A percentile compares a stretch with the other conserved stretches of the same genome.
Evolutionary conservation across 1,284 basidiomycete species (phyloP).

Genomic region (Lentinus polychrous): DNA sequence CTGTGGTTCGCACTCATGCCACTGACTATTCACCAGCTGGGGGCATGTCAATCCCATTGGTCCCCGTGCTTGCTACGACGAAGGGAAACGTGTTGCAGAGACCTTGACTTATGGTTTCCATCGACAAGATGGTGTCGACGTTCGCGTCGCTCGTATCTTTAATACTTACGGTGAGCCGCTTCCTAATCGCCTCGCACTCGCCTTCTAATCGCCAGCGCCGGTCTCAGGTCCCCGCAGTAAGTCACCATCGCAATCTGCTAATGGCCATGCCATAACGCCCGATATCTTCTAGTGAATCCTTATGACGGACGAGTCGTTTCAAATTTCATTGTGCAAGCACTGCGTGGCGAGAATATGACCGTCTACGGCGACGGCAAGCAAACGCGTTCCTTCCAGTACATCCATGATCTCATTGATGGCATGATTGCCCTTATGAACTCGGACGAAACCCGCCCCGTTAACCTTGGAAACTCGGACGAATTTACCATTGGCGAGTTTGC

Average conservation of each 20-base stretch:
- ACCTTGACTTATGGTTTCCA: conserved; percentile 94
- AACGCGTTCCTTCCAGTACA: conserved; percentile 95
- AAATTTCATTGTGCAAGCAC: conserved; percentile 96
- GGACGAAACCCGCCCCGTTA: conserved; percentile 84
- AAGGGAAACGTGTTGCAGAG: conserved; percentile 94
- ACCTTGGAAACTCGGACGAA: conserved; percentile 92
- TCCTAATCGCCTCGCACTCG: background rate
- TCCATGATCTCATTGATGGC: conserved; percentile 77
- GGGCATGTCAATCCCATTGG: conserved; percentile 98
- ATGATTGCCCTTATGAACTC: conserved; percentile 93
- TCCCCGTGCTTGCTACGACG: conserved; percentile 96
- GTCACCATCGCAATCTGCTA: conserved; percentile 16
- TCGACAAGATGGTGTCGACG: conserved; percentile 90
- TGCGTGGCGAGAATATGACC: conserved; percentile 92
- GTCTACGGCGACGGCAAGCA: conserved; percentile 96
- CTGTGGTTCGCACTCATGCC: background rate
- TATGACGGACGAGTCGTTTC: conserved; percentile 95
- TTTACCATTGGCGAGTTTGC: conserved; percentile 93
- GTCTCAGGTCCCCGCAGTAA: conserved; percentile 40
- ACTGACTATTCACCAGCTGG: conserved; percentile 53
- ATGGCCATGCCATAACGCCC: conserved; percentile 14
- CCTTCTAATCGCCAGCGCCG: background rate
- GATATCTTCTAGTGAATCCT: conserved; percentile 71
- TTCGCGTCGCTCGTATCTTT: conserved; percentile 94
- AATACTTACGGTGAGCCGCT: conserved; percentile 65